phyloP scores from a whole-genome alignment of 768 basidiomycete genomes.

The Pulveroboletus ravenelii region DNA sequence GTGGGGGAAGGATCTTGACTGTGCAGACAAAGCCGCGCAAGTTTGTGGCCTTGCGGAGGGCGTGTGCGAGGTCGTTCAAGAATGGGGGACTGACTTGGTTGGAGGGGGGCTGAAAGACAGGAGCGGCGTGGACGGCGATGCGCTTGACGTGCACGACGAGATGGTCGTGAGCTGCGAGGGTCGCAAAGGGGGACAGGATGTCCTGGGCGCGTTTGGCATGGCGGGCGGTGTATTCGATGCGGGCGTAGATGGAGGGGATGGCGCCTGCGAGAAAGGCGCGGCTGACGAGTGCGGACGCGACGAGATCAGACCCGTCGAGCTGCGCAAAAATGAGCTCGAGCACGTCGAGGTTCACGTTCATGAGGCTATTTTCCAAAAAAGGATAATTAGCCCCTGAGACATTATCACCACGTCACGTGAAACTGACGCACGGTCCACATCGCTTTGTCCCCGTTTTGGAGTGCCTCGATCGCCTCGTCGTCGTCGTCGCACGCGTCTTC shows the following conservation, averaged over 20 bases:
- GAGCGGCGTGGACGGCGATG: slow-evolving; percentile 53
- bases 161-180: slow-evolving; percentile 47
- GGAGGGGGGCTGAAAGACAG: slow-evolving; percentile 33
- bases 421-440: slow-evolving; percentile 20
- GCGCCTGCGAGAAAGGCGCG: slow-evolving; percentile 60
- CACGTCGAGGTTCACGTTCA: slow-evolving; percentile 69
- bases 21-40: slow-evolving; percentile 56
- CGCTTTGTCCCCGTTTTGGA: slow-evolving; percentile 13
- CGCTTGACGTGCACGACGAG: slow-evolving; percentile 55
- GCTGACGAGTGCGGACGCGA: slow-evolving; percentile 59
- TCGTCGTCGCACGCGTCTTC: slow-evolving; percentile 22
- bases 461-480: slow-evolving; percentile 19
- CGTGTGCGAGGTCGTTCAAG: slow-evolving; percentile 45
- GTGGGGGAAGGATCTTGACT: slow-evolving; percentile 40
- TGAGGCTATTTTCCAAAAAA: slow-evolving; percentile 22
- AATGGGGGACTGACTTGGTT: slow-evolving; percentile 40
- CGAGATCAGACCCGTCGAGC: slow-evolving; percentile 50
- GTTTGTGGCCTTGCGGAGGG: slow-evolving; percentile 48
- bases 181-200: slow-evolving; percentile 57
- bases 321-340: slow-evolving; percentile 61
- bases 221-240: slow-evolving; percentile 47
- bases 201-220: slow-evolving; percentile 52
- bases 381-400: slow-evolving; percentile 6
- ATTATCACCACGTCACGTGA: slow-evolving; percentile 11
- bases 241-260: slow-evolving; percentile 58